Conservation (phyloP, 169 alveolate species). For the Cryptosporidium canis region DNA sequence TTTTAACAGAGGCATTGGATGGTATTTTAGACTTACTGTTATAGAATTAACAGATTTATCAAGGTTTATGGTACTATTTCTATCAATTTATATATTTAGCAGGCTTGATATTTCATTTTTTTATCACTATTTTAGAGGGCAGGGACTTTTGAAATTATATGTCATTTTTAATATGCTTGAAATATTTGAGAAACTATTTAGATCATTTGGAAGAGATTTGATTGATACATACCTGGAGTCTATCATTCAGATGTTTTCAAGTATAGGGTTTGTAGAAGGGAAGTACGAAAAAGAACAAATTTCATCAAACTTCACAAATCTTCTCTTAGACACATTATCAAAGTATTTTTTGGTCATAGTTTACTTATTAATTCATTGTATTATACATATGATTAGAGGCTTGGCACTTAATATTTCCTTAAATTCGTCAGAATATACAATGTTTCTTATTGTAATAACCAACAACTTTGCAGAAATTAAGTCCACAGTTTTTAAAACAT, state of each 20-base stretch:
- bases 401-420: constrained; percentile 88
- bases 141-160: constrained; percentile 87
- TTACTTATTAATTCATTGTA: constrained; percentile 82
- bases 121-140: constrained; percentile 89
- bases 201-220: constrained; percentile 88
- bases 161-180: constrained; percentile 90
- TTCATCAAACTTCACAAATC: neutral
- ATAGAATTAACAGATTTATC: constrained; percentile 73
- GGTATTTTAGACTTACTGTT: constrained; percentile 26
- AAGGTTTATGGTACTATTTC: constrained; percentile 80
- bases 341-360: constrained; percentile 46
- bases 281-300: neutral
- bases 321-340: neutral
- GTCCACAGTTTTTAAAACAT: constrained; percentile 90
- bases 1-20: neutral
- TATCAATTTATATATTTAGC: constrained; percentile 82
- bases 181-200: constrained; percentile 85
- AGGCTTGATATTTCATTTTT: constrained; percentile 86
- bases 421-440: constrained; percentile 89
- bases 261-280: neutral
- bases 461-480: constrained; percentile 90
- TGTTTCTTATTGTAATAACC: constrained; percentile 88
- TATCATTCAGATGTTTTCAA: neutral
- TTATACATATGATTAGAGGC: constrained; percentile 86
- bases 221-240: constrained; percentile 77